phyloP scores from a whole-genome alignment of 2,329 filamentous ascomycete species.

The Cryphonectria carpinicola region DNA sequence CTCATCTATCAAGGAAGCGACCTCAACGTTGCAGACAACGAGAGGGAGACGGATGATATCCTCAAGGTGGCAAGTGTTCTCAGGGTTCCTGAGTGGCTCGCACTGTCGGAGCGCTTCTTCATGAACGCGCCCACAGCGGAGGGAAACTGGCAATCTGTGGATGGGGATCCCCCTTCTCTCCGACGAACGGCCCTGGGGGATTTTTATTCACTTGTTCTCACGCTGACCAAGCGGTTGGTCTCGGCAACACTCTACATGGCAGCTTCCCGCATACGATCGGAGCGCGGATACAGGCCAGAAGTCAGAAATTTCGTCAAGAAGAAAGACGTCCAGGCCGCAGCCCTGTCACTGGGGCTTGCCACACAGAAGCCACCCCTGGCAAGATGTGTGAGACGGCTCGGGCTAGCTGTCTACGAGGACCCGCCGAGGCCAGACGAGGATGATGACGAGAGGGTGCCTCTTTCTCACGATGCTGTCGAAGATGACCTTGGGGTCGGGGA shows the following conservation, averaged over 20 bases:
- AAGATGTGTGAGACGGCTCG: conserved; percentile 51
- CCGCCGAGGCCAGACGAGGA: conserved; percentile 30
- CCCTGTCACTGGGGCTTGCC: conserved; percentile 50
- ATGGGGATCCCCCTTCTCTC: conserved; percentile 66
- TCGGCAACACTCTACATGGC: conserved; percentile 71
- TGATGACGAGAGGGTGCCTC: conserved; percentile 35
- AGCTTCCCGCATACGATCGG: conserved; percentile 67
- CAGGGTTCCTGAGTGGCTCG: conserved; percentile 61
- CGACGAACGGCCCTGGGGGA: conserved; percentile 77
- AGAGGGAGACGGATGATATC: conserved; percentile 26
- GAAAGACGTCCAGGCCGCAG: conserved; percentile 55
- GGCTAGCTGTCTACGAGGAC: conserved; percentile 51
- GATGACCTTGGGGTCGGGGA: conserved; percentile 37
- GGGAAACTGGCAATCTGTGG: conserved; percentile 69
- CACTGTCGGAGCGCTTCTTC: conserved; percentile 68
- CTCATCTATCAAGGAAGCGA: conserved; percentile 54
- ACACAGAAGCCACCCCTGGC: conserved; percentile 48
- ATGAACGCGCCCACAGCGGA: conserved; percentile 71
- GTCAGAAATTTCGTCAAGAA: conserved; percentile 41
- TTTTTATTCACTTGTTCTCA: conserved; percentile 70
- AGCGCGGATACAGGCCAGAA: conserved; percentile 36
- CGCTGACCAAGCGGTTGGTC: conserved; percentile 71
- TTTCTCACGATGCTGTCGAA: conserved; percentile 52
- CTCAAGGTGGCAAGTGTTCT: conserved; percentile 51
- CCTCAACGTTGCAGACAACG: conserved; percentile 26